These are phyloP conservation scores for Tephrocybe sp. DNA, from an alignment of 768 basidiomycete genomes.

Conservation along the genomic window DNA sequence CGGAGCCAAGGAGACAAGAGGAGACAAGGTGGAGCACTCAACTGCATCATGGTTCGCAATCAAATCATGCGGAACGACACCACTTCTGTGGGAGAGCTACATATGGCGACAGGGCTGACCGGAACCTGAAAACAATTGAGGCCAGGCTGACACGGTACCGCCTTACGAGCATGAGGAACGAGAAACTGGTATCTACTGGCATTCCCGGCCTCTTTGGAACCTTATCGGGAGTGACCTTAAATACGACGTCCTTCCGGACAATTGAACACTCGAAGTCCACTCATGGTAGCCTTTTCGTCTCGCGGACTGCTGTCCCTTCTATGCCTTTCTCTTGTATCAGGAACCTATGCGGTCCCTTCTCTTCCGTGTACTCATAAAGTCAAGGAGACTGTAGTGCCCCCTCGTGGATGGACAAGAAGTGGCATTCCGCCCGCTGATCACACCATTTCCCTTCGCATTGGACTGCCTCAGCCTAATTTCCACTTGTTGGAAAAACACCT, in stretches of 20 bases:
- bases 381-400: conserved; percentile 23
- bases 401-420: conserved; percentile 43
- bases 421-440: conserved; percentile 41
- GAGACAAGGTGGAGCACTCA: not conserved
- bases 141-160: not conserved
- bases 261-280: not conserved
- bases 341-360: conserved; percentile 4
- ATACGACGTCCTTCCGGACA: not conserved
- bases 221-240: not conserved
- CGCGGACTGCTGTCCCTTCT: conserved; percentile 3
- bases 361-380: conserved; percentile 1
- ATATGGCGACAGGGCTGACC: too few species aligned
- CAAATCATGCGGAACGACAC: not conserved
- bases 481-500: conserved; percentile 44
- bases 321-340: not conserved
- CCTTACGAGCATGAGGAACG: not conserved
- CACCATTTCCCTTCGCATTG: conserved; percentile 51
- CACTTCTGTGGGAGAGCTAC: too few species aligned
- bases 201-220: not conserved
- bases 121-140: too few species aligned
- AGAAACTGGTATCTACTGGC: not conserved
- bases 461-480: conserved; percentile 51
- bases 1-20: not conserved
- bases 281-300: conserved; percentile 1
- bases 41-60: not conserved